Conservation (phyloP, 805 yeast species). For the Lachancea lanzarotensis region DNA sequence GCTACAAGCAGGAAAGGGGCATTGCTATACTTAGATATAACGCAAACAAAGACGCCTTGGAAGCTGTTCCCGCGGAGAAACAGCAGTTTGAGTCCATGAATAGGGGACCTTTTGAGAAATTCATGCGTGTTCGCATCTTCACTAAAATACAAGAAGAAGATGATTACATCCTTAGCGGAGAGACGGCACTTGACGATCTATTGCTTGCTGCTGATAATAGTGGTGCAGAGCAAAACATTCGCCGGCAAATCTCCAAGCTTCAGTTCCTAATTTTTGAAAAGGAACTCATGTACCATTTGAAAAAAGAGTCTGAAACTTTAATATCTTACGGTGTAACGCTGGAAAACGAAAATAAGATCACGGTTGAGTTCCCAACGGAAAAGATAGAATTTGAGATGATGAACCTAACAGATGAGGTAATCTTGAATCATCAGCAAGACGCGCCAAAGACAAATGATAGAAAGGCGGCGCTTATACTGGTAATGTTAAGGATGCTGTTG, state of each 20-base stretch:
- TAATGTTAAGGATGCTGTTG: slow-evolving; percentile 31
- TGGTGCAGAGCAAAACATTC: slow-evolving; percentile 34
- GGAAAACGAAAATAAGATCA: slow-evolving; percentile 56
- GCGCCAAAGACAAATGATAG: slow-evolving; percentile 37
- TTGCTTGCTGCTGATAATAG: slow-evolving; percentile 9
- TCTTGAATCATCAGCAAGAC: slow-evolving; percentile 36
- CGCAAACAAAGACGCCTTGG: slow-evolving; percentile 34
- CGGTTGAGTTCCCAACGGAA: slow-evolving; percentile 59
- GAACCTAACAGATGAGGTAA: slow-evolving; percentile 33
- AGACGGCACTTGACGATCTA: slow-evolving; percentile 34
- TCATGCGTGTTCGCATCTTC: slow-evolving; percentile 54
- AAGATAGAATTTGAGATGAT: slow-evolving; percentile 66
- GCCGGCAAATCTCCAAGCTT: slow-evolving; percentile 57
- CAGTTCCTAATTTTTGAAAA: slow-evolving; percentile 79
- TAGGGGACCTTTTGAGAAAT: slow-evolving; percentile 30
- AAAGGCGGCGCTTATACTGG: slow-evolving; percentile 33
- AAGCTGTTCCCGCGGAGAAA: slow-evolving; percentile 33
- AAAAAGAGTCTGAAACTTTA: slow-evolving; percentile 66
- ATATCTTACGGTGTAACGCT: slow-evolving; percentile 63
- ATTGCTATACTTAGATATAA: slow-evolving; percentile 60
- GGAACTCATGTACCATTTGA: slow-evolving; percentile 72
- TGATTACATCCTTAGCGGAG: slow-evolving; percentile 53
- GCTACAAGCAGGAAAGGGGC: slow-evolving; percentile 61
- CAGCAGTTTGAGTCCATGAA: slow-evolving; percentile 23
- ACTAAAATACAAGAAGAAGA: slow-evolving; percentile 45